These are phyloP conservation scores for Petunia secreta DNA, from an alignment of 257 asterid genomes.

Conservation along the genomic window DNA sequence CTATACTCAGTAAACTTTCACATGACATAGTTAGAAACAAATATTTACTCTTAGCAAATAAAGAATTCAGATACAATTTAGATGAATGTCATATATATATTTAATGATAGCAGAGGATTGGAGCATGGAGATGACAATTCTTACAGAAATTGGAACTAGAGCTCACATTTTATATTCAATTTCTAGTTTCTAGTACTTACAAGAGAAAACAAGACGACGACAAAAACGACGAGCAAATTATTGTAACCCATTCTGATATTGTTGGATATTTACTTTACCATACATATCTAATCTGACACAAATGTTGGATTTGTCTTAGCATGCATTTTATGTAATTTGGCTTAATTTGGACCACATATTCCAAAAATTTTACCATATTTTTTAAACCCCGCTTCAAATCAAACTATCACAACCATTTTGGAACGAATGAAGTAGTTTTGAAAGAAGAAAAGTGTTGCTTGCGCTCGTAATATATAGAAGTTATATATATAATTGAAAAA, in stretches of 20 bases:
- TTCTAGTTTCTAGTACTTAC: not conserved
- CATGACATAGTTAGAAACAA: no score
- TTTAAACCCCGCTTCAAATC: no score
- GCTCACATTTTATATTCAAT: not conserved
- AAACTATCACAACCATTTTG: no score
- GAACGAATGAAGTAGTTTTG: not conserved
- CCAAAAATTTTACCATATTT: no score
- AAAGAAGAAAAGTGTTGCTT: no score
- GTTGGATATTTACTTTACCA: not conserved
- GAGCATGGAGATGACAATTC: not conserved
- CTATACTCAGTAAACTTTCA: no score
- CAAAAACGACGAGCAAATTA: constrained; percentile 3
- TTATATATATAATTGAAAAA: not conserved
- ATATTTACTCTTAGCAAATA: no score
- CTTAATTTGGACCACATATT: no score
- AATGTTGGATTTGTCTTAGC: constrained; percentile 1
- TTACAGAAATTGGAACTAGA: not conserved
- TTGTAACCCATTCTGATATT: constrained; percentile 18
- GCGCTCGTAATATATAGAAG: no score
- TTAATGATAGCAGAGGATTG: not conserved
- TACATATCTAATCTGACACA: not conserved
- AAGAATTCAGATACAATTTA: no score
- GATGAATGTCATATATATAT: not conserved
- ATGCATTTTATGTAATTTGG: not conserved
- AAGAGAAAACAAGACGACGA: not conserved